Base-by-base conservation (phyloP, 345 rosid genomes). In the Lepidium didymum region DNA sequence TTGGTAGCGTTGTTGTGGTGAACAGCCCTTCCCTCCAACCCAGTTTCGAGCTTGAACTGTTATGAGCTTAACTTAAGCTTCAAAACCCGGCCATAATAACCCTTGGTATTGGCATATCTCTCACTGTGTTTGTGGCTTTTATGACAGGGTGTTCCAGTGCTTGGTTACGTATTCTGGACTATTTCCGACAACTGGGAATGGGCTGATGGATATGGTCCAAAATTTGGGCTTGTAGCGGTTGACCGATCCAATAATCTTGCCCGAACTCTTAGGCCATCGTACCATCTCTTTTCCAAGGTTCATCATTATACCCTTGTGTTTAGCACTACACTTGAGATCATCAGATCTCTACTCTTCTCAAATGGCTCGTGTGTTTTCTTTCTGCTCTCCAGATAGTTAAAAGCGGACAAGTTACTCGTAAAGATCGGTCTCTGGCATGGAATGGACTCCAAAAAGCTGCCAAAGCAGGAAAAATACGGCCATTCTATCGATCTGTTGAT, bases 141-240 rank as follows among this genome's bases (percentile, higher is more conserved):
- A 36, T 6, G 68, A 47, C 76, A 93, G 97, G 98, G 96, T 56
- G 87, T 93, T 47, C 96, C 87, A 25, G 88, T 90, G 66, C 78
- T 88, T 51, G 98, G 98, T 75, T 90, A 90, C 81, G 43, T 90
- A 12, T 93, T 92, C 74, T 93, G 98, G 98, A 93, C 98, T 38
- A 84, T 85, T 55, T 93, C 98, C 14, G 98, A 90, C 76, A 93
- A 93, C 65, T 93, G 98, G 98, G 98, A 93, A 78, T 93, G 97
- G 98, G 98, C 98, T 59, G 96, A 92, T 81, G 98, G 98, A 29
- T 92, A 92, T 74, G 98, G 98, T 75, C 98, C 97, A 43, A 92
- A 92, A 81, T 92, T 92, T 76, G 98, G 98, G 63, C 90, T 92
- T 44, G 96, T 88, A 16, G 85, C 87, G 7, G 98, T 90, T 63